Base-by-base conservation (phyloP, 2,329 filamentous ascomycete species). In the Xylariaceae sp. region DNA sequence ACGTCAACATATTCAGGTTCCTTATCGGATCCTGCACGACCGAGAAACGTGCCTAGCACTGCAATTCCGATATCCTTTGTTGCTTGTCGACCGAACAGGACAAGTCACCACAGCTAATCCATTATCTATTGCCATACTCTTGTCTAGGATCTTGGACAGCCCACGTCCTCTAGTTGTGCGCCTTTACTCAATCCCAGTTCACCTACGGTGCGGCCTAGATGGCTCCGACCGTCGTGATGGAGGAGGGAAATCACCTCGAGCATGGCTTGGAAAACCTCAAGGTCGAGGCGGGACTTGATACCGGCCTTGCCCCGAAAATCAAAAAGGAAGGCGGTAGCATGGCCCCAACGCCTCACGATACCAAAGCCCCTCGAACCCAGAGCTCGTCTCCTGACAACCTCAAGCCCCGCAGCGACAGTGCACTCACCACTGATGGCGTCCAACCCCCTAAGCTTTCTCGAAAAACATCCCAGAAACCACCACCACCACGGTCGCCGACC, bases 381-480 rank as follows among this genome's bases (percentile, higher is more conserved):
- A 70, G 62, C 45, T 47, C 62, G 53, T 71, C 70, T 36, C 63
- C 64, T 38, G 67, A 69, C 47, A 66, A 64, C 28, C 48, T 56
- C 48, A 74, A 74, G 48, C 62, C 66, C 38, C 65, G 66, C 41
- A 69, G 63, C 50, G 69, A 69, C 38, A 69, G 67, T 58, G 62
- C 61, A 31, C 69, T 69, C 33, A 71, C 69, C 5, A 67, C 68
- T 18, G 69, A 69, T 38, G 66, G 66, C 23, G 57, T 53, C 15
- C 78, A 84, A 55, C 74, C 78, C 28, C 76, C 83, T 31, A 92
- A 86, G 63, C 68, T 85, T 41, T 74, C 81, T 50, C 83, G 88
- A 53, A 87, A 84, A 57, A 68, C 78, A 26, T 83, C 85, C 14
- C 79, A 85, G 51, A 94, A 86, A 61, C 62, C 80, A 34, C 63